Base-by-base conservation (phyloP, 352 stramenopile genomes). In the Phytophthora nicotianae region DNA sequence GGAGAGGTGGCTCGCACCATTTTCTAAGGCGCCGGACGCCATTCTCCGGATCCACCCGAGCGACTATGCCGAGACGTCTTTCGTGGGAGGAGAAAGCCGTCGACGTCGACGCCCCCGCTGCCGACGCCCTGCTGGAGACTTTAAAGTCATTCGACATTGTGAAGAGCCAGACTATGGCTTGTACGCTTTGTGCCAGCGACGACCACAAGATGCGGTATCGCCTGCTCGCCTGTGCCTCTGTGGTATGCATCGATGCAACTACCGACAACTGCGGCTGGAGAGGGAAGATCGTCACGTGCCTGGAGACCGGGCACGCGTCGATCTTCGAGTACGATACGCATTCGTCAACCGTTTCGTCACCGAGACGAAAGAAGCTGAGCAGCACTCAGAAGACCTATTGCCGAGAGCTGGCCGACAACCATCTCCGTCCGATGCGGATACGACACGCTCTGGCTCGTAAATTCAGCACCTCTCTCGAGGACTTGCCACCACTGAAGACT, bases 321-420 rank as follows among this genome's bases (percentile, higher is more conserved):
- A 48, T 32, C 41, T 48, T 29, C 10, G n/a, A 48, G 8, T 20
- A 48, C 20, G 5, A n/a, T 4, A 10, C 41, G 4, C 2, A n/a
- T n/a, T n/a, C n/a, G n/a, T n/a, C n/a, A n/a, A n/a, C n/a, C n/a
- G n/a, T n/a, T n/a, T n/a, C 3, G 41, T 10, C 0, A 3, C 41
- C 3, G 17, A n/a, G 5, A 9, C 9, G 7, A 5, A 48, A 48
- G 41, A 48, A 48, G 19, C 19, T 48, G 2, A 29, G n/a, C 41
- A 6, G 3, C n/a, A 46, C 17, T n/a, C 43, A 62, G 32, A 62
- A 54, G 16, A 2, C 5, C 1, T 62, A 33, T 23, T 54, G 43
- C 26, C 42, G 54, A 5, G 50, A 62, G 29, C 27, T 61, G 6
- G 2, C 43, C 0, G 26, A 49, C 26, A 5, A 58, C 6, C 51